These are phyloP conservation scores for Fagopyrum esculentum DNA, from an alignment of 148 eudicot genomes.

Conservation along the genomic window DNA sequence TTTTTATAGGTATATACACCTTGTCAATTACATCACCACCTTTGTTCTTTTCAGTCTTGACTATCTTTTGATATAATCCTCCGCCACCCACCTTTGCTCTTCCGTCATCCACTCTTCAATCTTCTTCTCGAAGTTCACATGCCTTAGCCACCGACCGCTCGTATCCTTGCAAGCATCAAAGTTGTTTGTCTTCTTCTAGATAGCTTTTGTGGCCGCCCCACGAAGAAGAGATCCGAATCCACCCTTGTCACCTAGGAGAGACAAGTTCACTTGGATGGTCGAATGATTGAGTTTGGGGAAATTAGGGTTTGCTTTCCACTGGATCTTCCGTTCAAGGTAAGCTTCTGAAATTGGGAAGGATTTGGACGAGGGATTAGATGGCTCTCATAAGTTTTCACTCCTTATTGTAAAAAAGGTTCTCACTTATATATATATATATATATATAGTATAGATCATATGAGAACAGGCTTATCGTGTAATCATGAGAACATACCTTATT, in stretches of 20 bases:
- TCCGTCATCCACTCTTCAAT: slow-evolving; percentile 91
- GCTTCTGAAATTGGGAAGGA: slow-evolving; percentile 42
- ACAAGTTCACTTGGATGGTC: slow-evolving; percentile 36
- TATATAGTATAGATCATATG: too few species aligned
- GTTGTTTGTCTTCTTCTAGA: slow-evolving; percentile 92
- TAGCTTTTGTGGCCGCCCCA: slow-evolving; percentile 88
- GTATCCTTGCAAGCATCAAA: slow-evolving; percentile 97
- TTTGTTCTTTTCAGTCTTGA: slow-evolving; percentile 34
- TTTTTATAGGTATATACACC: background rate
- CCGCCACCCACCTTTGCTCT: slow-evolving; percentile 69
- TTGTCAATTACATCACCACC: slow-evolving; percentile 48
- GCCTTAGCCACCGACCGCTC: slow-evolving; percentile 88
- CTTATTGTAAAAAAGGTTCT: too few species aligned
- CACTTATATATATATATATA: too few species aligned
- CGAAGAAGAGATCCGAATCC: slow-evolving; percentile 91
- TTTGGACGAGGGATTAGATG: slow-evolving; percentile 38
- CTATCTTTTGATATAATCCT: slow-evolving; percentile 71
- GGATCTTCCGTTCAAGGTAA: slow-evolving; percentile 39
- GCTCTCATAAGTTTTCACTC: too few species aligned
- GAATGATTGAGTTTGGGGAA: slow-evolving; percentile 23
- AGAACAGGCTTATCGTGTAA: too few species aligned
- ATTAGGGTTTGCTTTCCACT: slow-evolving; percentile 24
- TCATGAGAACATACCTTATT: too few species aligned
- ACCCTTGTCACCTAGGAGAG: slow-evolving; percentile 87
- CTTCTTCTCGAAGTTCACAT: slow-evolving; percentile 94